A percentile compares a stretch with the other conserved stretches of the same genome.
phyloP scores from a whole-genome alignment of 768 basidiomycete species.

The Macrolepiota fuliginosa region DNA sequence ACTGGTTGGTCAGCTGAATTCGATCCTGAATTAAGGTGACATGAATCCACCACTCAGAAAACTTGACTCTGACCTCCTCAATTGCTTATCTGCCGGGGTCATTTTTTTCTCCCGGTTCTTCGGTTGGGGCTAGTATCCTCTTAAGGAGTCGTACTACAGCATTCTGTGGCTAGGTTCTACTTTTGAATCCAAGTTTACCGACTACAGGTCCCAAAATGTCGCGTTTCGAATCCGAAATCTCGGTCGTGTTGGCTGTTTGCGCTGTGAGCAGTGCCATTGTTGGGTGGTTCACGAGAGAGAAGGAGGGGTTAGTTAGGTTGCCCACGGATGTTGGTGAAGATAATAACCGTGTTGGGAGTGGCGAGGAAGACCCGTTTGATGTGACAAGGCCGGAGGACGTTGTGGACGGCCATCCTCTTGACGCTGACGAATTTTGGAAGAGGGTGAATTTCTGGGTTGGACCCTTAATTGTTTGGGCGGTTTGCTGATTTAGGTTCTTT shows the following conservation, averaged over 20 bases:
- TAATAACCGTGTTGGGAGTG: slow-evolving; percentile 5
- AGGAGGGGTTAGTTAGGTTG: slow-evolving; percentile 43
- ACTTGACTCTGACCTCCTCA: neutral
- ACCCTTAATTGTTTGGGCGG: slow-evolving; percentile 9
- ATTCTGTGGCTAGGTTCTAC: neutral
- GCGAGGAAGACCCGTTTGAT: slow-evolving; percentile 26
- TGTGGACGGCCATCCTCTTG: slow-evolving; percentile 29
- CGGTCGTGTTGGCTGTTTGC: slow-evolving; percentile 40
- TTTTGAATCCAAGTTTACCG: neutral
- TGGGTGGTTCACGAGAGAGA: slow-evolving; percentile 37
- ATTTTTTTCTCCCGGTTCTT: neutral
- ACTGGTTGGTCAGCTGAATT: neutral
- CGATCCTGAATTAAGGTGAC: neutral
- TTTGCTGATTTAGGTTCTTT: neutral
- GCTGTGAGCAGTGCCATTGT: slow-evolving; percentile 45
- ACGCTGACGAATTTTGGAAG: slow-evolving; percentile 29
- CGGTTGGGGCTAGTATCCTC: neutral
- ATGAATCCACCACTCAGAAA: neutral
- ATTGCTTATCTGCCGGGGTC: neutral
- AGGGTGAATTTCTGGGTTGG: slow-evolving; percentile 32
- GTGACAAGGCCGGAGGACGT: slow-evolving; percentile 74
- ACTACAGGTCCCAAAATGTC: slow-evolving; percentile 33
- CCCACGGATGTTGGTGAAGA: slow-evolving; percentile 16
- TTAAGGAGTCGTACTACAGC: neutral
- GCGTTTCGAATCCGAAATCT: slow-evolving; percentile 56